phyloP scores from a whole-genome alignment of 345 rosid species.

The Mallotus nudiflorus region DNA sequence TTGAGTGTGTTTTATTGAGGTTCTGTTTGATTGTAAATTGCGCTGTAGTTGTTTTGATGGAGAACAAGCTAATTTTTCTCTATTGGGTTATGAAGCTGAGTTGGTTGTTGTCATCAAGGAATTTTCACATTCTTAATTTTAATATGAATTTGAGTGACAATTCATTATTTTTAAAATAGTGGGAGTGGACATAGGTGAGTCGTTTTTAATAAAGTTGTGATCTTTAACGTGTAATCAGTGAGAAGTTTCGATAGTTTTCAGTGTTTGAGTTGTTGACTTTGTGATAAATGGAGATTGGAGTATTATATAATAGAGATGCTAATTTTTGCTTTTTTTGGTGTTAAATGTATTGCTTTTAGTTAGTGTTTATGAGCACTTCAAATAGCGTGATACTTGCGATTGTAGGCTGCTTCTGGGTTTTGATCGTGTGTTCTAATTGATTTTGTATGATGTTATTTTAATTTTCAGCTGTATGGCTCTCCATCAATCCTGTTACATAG shows the following conservation, averaged over 20 bases:
- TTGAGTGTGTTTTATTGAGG: background rate
- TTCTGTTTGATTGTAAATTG: slow-evolving; percentile 10
- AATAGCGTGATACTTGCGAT: background rate
- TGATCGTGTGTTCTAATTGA: background rate
- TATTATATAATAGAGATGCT: too few species aligned
- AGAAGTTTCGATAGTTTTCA: background rate
- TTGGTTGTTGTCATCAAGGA: background rate
- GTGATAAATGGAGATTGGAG: background rate
- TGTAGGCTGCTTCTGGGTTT: background rate
- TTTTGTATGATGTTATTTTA: background rate
- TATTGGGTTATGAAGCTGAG: background rate
- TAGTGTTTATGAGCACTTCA: background rate
- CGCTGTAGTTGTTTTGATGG: slow-evolving; percentile 10
- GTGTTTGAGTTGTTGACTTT: background rate
- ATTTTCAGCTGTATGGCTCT: background rate
- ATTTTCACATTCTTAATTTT: background rate
- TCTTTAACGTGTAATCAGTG: background rate
- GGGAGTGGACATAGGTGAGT: background rate
- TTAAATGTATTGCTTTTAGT: background rate
- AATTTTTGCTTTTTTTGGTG: background rate
- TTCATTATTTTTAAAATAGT: background rate
- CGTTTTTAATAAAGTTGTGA: background rate
- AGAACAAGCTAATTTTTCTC: background rate
- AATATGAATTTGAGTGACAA: slow-evolving; percentile 3
- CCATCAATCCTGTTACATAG: background rate